These are phyloP conservation scores for Macrolepiota fuliginosa DNA, from an alignment of 768 basidiomycete genomes.

Conservation along the genomic window DNA sequence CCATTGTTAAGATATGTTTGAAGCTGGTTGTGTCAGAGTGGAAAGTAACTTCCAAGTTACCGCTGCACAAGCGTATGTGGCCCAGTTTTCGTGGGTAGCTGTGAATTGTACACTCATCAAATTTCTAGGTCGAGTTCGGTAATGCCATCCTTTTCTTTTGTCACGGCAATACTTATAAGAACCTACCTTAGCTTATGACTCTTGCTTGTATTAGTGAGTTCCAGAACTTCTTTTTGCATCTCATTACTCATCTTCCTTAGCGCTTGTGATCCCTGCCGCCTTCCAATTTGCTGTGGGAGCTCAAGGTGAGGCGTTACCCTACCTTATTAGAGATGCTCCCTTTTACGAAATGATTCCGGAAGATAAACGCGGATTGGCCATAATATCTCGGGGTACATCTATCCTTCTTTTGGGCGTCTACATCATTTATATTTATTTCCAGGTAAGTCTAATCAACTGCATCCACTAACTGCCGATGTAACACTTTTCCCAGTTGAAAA, in stretches of 20 bases:
- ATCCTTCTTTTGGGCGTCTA: constrained; percentile 75
- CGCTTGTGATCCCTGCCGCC: constrained; percentile 89
- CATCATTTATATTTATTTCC: constrained; percentile 71
- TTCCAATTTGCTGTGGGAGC: constrained; percentile 52
- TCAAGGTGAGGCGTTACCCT: constrained; percentile 14
- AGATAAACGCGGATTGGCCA: constrained; percentile 50
- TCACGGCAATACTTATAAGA: neutral
- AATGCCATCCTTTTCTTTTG: constrained; percentile 14
- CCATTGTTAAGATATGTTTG: neutral
- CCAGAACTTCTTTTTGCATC: neutral
- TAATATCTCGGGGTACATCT: constrained; percentile 81
- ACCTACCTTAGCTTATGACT: constrained; percentile 63
- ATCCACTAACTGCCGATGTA: neutral
- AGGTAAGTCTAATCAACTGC: constrained; percentile 37
- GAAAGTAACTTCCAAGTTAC: constrained; percentile 80
- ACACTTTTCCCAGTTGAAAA: constrained; percentile 50
- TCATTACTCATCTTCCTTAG: constrained; percentile 24
- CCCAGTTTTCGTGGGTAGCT: neutral
- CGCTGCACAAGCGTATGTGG: constrained; percentile 80
- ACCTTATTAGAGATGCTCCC: constrained; percentile 11
- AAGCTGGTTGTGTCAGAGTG: constrained; percentile 61
- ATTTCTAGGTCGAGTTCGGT: constrained; percentile 46
- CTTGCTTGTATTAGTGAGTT: constrained; percentile 78
- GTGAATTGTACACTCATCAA: constrained; percentile 1
- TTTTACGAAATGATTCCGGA: constrained; percentile 21